Evolutionary conservation across 2,329 filamentous ascomycete species (phyloP), one percentile per base, ranked within the genome.

Genomic region (Lasiodiplodia gonubiensis): DNA sequence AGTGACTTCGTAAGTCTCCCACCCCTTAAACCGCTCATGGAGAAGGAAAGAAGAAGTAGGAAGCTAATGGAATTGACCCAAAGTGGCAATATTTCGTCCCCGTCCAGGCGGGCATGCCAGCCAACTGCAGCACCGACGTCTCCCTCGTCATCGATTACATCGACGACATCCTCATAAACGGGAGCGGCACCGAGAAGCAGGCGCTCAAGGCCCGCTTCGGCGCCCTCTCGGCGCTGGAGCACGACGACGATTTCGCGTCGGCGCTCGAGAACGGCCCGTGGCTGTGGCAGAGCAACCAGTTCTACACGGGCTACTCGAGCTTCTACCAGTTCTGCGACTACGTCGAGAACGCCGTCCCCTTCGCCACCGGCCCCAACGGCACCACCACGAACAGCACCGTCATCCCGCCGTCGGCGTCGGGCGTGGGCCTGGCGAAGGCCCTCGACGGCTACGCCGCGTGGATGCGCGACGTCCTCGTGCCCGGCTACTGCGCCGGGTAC

Each of bases 51-150:
- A 52, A 49, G 21, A 25, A 51, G 12, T 16, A 23, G 2, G 7
- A 23, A 49, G 21, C 42, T 16, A n/a, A 49, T 4, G 23, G 3
- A 23, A 49, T n/a, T 12, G 4, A 3, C 46, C 37, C 5, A n/a
- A 14, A n/a, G 61, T 89, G 85, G 85, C 79, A 84, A 73, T 89
- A 88, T 71, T 88, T 87, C 71, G 71, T 79, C 4, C 86, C 86
- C 0, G 80, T 88, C n/a, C 83, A 86, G 71, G 71, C 84, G 37
- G 86, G 85, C 8, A 88, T 88, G 85, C 82, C 86, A 6, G 74
- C 80, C 70, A 89, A 89, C 74, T 89, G 86, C 77, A 86, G 83
- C 72, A 77, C 72, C 2, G 86, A 88, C 71, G 76, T 87, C 35
- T 74, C 79, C 1, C 77, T 80, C 3, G 85, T 89, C 21, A 79